Evolutionary conservation across 352 stramenopile species (phyloP).

Genomic region (Globisporangium canariense): DNA sequence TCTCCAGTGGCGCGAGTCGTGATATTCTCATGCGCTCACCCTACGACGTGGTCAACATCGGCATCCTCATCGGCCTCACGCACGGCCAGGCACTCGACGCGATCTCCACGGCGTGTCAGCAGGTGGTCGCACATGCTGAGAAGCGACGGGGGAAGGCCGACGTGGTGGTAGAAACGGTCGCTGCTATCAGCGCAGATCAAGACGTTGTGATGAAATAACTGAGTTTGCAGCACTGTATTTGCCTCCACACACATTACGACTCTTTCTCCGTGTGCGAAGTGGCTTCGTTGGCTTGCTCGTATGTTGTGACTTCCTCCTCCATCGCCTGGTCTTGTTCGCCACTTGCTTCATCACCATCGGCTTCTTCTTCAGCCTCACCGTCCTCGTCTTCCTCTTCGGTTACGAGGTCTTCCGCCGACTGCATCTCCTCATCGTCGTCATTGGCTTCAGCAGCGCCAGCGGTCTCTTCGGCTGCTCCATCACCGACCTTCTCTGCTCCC

Average conservation of each 20-base stretch:
- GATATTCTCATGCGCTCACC: conserved; percentile 77
- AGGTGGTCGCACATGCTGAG: conserved; percentile 59
- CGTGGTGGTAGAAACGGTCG: conserved; percentile 31
- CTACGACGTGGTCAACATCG: conserved; percentile 81
- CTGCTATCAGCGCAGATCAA: neutral
- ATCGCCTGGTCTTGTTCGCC: conserved; percentile 2
- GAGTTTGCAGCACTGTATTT: conserved; percentile 8
- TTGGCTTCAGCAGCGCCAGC: conserved; percentile 18
- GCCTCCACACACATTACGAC: neutral
- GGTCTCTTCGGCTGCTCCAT: conserved; percentile 19
- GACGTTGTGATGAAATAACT: conserved; percentile 45
- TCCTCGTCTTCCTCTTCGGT: conserved; percentile 7
- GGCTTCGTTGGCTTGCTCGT: neutral
- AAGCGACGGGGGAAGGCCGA: conserved; percentile 46
- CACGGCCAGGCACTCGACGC: conserved; percentile 70
- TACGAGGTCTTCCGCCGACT: conserved; percentile 27
- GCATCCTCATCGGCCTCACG: conserved; percentile 64
- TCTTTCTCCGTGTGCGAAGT: neutral
- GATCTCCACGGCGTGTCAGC: conserved; percentile 47
- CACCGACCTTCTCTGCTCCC: conserved; percentile 17
- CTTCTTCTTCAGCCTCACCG: neutral
- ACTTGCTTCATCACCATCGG: neutral
- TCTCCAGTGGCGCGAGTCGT: conserved; percentile 68
- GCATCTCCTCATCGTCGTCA: conserved; percentile 38
- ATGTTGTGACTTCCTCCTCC: neutral